A percentile compares a stretch with the other conserved stretches of the same genome.
phyloP scores from a whole-genome alignment of 2,329 filamentous ascomycete species.

The Clarireedia homoeocarpa region DNA sequence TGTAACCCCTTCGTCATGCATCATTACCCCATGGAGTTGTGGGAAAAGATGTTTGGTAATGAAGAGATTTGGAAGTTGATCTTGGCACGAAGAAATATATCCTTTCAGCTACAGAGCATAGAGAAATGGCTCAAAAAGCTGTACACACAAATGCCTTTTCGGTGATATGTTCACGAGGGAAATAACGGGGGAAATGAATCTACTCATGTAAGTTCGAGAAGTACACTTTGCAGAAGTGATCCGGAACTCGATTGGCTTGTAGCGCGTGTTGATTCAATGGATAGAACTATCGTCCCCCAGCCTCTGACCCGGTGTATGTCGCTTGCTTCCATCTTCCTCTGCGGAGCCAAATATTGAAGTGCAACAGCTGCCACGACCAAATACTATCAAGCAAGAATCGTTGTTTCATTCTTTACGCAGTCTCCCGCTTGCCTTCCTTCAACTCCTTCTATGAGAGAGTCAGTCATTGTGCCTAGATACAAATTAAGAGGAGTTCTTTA shows the following conservation, averaged over 20 bases:
- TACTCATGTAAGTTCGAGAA: not conserved
- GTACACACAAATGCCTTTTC: slow-evolving; percentile 44
- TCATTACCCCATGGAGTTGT: slow-evolving; percentile 41
- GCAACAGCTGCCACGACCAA: slow-evolving; percentile 24
- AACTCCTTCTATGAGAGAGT: slow-evolving; percentile 72
- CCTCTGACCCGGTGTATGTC: slow-evolving; percentile 15
- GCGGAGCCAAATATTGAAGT: slow-evolving; percentile 21
- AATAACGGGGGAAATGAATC: not conserved
- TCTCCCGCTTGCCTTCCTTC: slow-evolving; percentile 90
- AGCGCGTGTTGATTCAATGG: slow-evolving; percentile 23
- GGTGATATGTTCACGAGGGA: slow-evolving; percentile 9
- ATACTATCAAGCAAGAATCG: slow-evolving; percentile 20
- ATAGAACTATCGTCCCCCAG: slow-evolving; percentile 22
- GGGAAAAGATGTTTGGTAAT: slow-evolving; percentile 61
- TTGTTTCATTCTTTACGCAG: slow-evolving; percentile 51
- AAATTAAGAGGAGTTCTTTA: not conserved
- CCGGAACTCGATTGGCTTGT: slow-evolving; percentile 9
- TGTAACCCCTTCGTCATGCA: slow-evolving; percentile 54
- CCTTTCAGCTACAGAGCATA: slow-evolving; percentile 39
- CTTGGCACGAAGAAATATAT: slow-evolving; percentile 42
- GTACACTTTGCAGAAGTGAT: not conserved
- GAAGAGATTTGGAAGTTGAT: slow-evolving; percentile 34
- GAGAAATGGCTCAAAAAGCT: slow-evolving; percentile 35
- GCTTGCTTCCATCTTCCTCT: slow-evolving; percentile 15
- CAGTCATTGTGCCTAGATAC: slow-evolving; percentile 5